Conservation (phyloP, 2,329 filamentous ascomycete species). For the Beauveria medogensis region DNA sequence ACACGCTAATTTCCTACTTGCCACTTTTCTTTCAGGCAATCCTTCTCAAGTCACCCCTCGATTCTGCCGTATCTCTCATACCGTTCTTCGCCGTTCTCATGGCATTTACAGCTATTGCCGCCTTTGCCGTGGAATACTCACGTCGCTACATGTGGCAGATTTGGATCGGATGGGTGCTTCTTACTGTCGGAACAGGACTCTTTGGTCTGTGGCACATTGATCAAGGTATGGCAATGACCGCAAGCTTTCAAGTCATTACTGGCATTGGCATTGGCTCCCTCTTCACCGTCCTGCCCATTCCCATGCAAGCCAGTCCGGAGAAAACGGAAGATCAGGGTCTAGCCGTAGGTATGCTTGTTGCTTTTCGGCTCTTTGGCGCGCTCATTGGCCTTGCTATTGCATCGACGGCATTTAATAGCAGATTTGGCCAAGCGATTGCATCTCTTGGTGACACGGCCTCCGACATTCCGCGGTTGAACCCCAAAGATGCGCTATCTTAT, state of each 20-base stretch:
- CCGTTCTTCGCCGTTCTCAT: conserved; percentile 16
- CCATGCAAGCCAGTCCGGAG: neutral
- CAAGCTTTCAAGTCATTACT: neutral
- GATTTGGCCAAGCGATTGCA: neutral
- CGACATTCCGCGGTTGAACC: neutral
- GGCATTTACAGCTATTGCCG: conserved; percentile 11
- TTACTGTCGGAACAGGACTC: neutral
- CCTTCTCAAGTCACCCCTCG: conserved; percentile 19
- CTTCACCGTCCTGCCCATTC: neutral
- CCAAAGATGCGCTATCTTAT: neutral
- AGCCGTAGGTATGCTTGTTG: neutral
- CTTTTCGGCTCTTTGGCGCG: neutral
- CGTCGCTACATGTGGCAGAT: neutral
- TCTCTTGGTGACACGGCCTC: neutral
- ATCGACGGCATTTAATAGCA: neutral
- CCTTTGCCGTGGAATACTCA: neutral
- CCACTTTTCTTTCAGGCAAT: conserved; percentile 28
- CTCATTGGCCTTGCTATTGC: neutral
- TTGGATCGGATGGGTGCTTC: neutral
- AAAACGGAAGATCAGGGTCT: neutral
- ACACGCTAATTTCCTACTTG: conserved; percentile 22
- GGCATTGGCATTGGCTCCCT: neutral
- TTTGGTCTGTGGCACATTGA: neutral
- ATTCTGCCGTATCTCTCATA: conserved; percentile 21
- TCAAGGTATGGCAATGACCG: neutral